Conservation (phyloP, 768 basidiomycete genomes). For the Nevesoporus exiguus region DNA sequence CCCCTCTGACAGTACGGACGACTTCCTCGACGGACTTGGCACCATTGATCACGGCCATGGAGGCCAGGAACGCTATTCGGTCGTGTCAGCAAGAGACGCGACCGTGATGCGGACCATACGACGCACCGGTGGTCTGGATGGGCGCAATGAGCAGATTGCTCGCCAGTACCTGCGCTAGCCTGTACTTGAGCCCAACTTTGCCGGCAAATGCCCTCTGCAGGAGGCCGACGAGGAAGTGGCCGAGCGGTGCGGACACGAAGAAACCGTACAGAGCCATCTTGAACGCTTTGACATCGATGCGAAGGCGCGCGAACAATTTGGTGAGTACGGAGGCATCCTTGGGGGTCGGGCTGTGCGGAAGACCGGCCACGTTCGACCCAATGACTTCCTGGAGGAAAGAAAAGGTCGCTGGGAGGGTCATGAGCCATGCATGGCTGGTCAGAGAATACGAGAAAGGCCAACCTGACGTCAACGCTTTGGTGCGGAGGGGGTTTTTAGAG, state of each 20-base stretch:
- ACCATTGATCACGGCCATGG: conserved; percentile 82
- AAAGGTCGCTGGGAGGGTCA: conserved; percentile 38
- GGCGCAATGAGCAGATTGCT: conserved; percentile 77
- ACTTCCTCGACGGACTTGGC: conserved; percentile 65
- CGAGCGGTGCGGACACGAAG: conserved; percentile 77
- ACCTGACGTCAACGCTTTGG: conserved; percentile 79
- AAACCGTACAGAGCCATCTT: conserved; percentile 87
- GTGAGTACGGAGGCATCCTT: conserved; percentile 53
- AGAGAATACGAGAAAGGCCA: conserved; percentile 10
- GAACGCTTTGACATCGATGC: conserved; percentile 66
- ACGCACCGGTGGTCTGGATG: conserved; percentile 64
- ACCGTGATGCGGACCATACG: not conserved
- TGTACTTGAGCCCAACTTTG: conserved; percentile 58
- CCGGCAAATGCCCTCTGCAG: conserved; percentile 79
- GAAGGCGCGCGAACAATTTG: conserved; percentile 50
- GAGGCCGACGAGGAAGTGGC: conserved; percentile 67
- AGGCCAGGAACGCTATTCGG: conserved; percentile 61
- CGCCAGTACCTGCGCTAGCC: conserved; percentile 69
- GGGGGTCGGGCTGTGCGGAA: conserved; percentile 47
- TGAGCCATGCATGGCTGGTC: not conserved
- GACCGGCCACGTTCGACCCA: conserved; percentile 64
- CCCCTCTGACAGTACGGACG: conserved; percentile 60
- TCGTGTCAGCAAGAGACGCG: not conserved
- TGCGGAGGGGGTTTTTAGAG: conserved; percentile 65
- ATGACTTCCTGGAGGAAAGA: conserved; percentile 80